Base-by-base conservation (phyloP, 2,329 filamentous ascomycete species). In the Neofusicoccum cordaticola region DNA sequence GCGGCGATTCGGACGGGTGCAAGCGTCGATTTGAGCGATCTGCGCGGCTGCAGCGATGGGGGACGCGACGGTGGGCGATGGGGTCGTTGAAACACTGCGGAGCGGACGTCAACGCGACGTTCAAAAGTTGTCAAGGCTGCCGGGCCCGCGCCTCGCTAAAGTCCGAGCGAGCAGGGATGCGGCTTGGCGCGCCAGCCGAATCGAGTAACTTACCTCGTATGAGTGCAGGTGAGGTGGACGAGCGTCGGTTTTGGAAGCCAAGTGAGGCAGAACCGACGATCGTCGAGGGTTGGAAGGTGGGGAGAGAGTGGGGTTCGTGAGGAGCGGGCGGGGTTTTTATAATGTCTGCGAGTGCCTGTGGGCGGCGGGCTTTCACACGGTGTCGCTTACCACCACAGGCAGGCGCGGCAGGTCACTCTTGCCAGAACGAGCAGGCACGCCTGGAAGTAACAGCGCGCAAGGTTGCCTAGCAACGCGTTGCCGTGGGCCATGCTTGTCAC, bases 61-160 rank as follows among this genome's bases (percentile, higher is more conserved):
- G 42, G 17, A 19, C n/a, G 31, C 48, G 62, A 9, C 9, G 56
- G 42, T 22, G 50, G 35, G 19, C 19, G 35, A 58, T 45, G 56
- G n/a, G 56, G 42, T 47, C n/a, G n/a, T 60, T 19, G 56, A 60
- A 60, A 60, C 56, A 27, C 56, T 60, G 41, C 42, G 27, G 51
- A 41, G 51, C 45, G 41, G 34, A 57, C 51, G 62, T 47, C 44
- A 58, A 57, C 51, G 52, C 62, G 62, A 48, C 44, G 44, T 63
- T 44, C 47, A 63, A 63, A 63, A 63, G 50, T 47, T 47, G 56
- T 56, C 58, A 19, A 51, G 45, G 41, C 57, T 31, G 44, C 13
- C 57, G 11, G 41, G 58, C 41, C 56, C 56, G 37, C 42, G 56
- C 42, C 56, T 60, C 56, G 56, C 56, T 60, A 60, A 60, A 47